Evolutionary conservation across 805 yeast species (phyloP).

Genomic region (Candida sanyiensis): DNA sequence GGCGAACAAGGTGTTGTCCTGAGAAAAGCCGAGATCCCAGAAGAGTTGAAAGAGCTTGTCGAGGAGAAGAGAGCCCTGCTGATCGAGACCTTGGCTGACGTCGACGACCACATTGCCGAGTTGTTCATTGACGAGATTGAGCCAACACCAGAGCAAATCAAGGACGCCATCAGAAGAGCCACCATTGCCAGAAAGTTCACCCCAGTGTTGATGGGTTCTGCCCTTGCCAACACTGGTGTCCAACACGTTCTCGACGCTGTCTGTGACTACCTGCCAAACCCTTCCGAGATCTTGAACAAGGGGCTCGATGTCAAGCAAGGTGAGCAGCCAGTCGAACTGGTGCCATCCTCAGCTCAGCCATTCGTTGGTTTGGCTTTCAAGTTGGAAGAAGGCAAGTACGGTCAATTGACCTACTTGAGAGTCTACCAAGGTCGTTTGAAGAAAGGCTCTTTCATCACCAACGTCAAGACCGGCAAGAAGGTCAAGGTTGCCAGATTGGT

Average conservation of each 20-base stretch:
- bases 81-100: conserved; percentile 95
- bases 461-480: conserved; percentile 87
- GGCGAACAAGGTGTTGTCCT: conserved; percentile 86
- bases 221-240: conserved; percentile 91
- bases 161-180: conserved; percentile 85
- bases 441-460: conserved; percentile 85
- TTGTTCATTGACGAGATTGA: conserved; percentile 83
- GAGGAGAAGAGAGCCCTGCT: conserved; percentile 83
- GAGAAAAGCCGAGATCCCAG: conserved; percentile 66
- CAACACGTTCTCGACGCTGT: conserved; percentile 96
- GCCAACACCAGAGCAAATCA: conserved; percentile 79
- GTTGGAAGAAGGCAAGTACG: conserved; percentile 96
- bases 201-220: conserved; percentile 99
- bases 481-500: conserved; percentile 90
- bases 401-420: conserved; percentile 94
- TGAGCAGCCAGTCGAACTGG: conserved; percentile 65
- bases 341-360: conserved; percentile 69
- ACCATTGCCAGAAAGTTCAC: conserved; percentile 95
- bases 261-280: conserved; percentile 92
- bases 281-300: conserved; percentile 85
- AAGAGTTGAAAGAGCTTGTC: conserved; percentile 70
- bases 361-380: conserved; percentile 98
- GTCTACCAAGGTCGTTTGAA: conserved; percentile 93
- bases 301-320: conserved; percentile 70
- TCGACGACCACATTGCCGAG: conserved; percentile 96